Conservation (phyloP, 176 grass and related monocot species). For the Areca catechu region DNA sequence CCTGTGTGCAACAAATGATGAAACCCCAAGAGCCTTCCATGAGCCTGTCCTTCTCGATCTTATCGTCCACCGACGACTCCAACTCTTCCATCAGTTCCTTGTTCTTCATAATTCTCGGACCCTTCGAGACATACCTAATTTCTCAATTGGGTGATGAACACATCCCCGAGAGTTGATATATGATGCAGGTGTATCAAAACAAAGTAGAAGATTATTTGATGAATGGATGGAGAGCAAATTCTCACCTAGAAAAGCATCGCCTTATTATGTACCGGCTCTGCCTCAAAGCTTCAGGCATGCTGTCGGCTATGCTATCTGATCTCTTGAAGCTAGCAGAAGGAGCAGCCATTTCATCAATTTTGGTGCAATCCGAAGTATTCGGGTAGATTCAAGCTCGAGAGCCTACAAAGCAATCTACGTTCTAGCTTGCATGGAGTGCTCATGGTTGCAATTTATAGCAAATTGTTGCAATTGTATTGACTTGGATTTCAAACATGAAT, state of each 20-base stretch:
- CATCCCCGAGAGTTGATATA: too few relatives aligned
- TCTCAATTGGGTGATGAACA: too few relatives aligned
- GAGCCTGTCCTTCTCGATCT: slow-evolving; percentile 78
- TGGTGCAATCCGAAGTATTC: too few relatives aligned
- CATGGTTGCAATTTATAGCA: too few relatives aligned
- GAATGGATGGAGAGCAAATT: neutral
- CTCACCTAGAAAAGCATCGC: slow-evolving; percentile 47
- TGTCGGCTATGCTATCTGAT: slow-evolving; percentile 71
- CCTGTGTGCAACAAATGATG: slow-evolving; percentile 84
- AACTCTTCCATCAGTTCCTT: slow-evolving; percentile 74
- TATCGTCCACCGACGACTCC: slow-evolving; percentile 81
- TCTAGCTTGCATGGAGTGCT: too few relatives aligned
- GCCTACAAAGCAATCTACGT: too few relatives aligned
- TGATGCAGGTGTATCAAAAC: too few relatives aligned
- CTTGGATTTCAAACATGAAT: neutral
- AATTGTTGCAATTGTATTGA: too few relatives aligned
- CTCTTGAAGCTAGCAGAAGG: slow-evolving; percentile 31
- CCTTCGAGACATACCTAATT: slow-evolving; percentile 75
- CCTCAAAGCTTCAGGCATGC: slow-evolving; percentile 68
- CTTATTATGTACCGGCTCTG: slow-evolving; percentile 97
- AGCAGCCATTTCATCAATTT: neutral
- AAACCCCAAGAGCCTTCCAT: slow-evolving; percentile 76
- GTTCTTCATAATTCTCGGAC: slow-evolving; percentile 85
- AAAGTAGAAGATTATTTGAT: too few relatives aligned
- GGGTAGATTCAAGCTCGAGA: too few relatives aligned